Percentiles rank a stretch among this genome's conserved stretches.
These are phyloP conservation scores for Tylopilus subfusipes DNA, from an alignment of 768 basidiomycete species.

Conservation along the genomic window DNA sequence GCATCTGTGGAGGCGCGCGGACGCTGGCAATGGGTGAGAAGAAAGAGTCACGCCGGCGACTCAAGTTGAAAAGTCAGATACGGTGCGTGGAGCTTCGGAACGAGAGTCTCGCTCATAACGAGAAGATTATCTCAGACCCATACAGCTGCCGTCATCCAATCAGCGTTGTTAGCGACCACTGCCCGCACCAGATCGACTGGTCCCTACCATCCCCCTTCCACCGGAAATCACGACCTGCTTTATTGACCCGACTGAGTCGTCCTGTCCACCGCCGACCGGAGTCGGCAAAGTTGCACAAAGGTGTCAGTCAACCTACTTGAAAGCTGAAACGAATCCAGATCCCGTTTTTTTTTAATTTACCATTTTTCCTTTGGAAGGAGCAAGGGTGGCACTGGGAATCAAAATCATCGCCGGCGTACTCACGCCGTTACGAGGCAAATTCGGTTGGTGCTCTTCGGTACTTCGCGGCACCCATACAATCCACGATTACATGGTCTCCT, in stretches of 20 bases:
- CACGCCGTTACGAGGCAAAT: not conserved
- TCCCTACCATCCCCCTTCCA: not conserved
- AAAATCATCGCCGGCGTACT: not conserved
- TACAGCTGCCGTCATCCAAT: constrained; percentile 19
- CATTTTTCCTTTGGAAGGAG: not conserved
- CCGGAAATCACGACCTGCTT: not conserved
- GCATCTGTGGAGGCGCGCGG: constrained; percentile 8
- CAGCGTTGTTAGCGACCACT: constrained; percentile 5
- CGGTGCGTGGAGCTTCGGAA: constrained; percentile 11
- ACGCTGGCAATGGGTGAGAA: not conserved
- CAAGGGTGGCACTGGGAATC: constrained; percentile 3
- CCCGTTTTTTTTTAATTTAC: not conserved
- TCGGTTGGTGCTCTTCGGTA: not conserved
- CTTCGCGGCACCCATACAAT: not conserved
- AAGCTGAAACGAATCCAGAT: not conserved
- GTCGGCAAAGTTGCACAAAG: not conserved
- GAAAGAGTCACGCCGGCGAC: not conserved
- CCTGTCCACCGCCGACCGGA: not conserved
- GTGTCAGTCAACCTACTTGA: not conserved
- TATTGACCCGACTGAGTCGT: too few species aligned
- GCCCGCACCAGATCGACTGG: not conserved
- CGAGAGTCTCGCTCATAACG: constrained; percentile 15
- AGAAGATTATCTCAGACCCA: constrained; percentile 13
- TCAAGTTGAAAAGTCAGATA: constrained; percentile 11
- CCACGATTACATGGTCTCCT: not conserved